Conservation (phyloP, 169 alveolate genomes). For the Eimeria falciformis region DNA sequence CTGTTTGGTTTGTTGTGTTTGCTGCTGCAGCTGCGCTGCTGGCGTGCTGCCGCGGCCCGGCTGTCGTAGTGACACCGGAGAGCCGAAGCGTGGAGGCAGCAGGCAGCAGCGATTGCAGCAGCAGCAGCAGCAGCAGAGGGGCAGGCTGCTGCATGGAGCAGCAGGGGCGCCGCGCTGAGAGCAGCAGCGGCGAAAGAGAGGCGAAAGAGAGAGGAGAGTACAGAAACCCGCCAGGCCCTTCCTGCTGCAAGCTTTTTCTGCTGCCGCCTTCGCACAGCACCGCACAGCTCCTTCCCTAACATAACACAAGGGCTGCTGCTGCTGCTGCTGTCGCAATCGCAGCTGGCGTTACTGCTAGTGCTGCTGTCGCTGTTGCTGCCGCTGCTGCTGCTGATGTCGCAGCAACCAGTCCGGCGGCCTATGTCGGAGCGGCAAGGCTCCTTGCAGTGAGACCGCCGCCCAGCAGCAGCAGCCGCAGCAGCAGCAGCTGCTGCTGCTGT, state of each 20-base stretch:
- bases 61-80: not conserved
- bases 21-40: slow-evolving; percentile 33
- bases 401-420: not conserved
- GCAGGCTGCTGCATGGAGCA: slow-evolving; percentile 18
- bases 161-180: not conserved
- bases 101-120: slow-evolving; percentile 26
- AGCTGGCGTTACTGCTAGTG: slow-evolving; percentile 4
- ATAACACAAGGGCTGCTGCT: not conserved
- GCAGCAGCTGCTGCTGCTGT: slow-evolving; percentile 18
- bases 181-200: slow-evolving; percentile 47
- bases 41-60: slow-evolving; percentile 9
- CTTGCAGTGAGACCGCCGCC: not conserved
- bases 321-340: slow-evolving; percentile 22
- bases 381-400: not conserved
- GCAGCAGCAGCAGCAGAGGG: slow-evolving; percentile 30
- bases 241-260: not conserved
- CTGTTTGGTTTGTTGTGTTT: not conserved
- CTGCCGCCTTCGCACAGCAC: not conserved
- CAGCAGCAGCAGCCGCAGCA: not conserved
- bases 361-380: not conserved
- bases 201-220: not conserved
- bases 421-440: not conserved
- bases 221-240: not conserved
- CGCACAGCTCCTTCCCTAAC: slow-evolving; percentile 19
- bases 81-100: slow-evolving; percentile 27